phyloP scores from a whole-genome alignment of 306 rosid species.

The Castanospermum australe region DNA sequence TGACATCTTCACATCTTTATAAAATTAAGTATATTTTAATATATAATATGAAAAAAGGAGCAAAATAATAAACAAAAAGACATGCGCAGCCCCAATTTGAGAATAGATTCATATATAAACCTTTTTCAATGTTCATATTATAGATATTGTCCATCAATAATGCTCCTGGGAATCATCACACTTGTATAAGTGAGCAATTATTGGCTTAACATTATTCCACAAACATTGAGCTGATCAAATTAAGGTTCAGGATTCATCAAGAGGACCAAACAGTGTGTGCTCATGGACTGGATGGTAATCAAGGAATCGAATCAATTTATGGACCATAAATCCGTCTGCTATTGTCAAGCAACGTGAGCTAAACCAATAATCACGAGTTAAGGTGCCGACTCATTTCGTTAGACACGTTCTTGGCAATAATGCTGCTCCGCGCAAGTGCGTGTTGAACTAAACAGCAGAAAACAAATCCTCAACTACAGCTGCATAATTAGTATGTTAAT shows the following conservation, averaged over 20 bases:
- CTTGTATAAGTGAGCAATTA: background rate
- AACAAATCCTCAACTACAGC: too few relatives aligned
- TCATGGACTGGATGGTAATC: background rate
- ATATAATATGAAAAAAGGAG: too few relatives aligned
- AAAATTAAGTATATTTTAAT: too few relatives aligned
- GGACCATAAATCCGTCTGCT: background rate
- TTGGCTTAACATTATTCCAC: background rate
- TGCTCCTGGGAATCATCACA: background rate
- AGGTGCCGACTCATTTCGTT: background rate
- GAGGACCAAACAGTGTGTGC: background rate
- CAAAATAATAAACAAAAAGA: too few relatives aligned
- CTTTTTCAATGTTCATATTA: background rate
- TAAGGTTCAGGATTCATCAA: background rate
- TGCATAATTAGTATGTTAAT: background rate
- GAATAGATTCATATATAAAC: background rate
- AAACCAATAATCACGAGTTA: slow-evolving; percentile 2
- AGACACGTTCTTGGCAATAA: slow-evolving; percentile 18
- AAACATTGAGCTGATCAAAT: background rate
- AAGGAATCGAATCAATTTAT: slow-evolving; percentile 4
- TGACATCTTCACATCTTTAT: too few relatives aligned
- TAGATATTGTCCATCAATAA: slow-evolving; percentile 9
- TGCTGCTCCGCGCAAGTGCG: background rate
- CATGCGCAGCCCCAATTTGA: too few relatives aligned
- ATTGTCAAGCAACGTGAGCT: background rate
- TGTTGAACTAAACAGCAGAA: background rate